A percentile compares a stretch with the other conserved stretches of the same genome.
Evolutionary conservation across 305 asterid genomes (phyloP).

Genomic region (Fraxinus nigra): DNA sequence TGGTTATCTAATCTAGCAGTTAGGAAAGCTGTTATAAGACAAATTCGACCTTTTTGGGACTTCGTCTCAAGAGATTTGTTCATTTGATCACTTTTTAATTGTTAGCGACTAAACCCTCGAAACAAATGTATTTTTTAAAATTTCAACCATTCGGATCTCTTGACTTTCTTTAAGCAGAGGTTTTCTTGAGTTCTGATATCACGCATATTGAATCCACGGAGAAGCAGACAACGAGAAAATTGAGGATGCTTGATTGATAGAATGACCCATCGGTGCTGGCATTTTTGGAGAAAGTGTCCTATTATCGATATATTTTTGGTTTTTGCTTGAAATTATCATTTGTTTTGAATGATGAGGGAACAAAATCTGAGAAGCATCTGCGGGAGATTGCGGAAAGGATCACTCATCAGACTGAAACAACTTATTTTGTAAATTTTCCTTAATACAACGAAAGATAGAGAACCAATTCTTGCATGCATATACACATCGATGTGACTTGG

Average conservation of each 20-base stretch:
- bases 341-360: neutral
- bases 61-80: no score
- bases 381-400: neutral
- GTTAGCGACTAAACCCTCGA: no score
- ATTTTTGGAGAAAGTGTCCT: neutral
- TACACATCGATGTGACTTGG: neutral
- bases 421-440: neutral
- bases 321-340: neutral
- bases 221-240: neutral
- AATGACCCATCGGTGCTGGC: neutral
- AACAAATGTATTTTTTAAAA: neutral
- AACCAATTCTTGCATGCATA: neutral
- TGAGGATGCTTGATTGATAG: neutral
- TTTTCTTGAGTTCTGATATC: neutral
- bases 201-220: neutral
- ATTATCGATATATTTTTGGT: neutral
- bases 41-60: no score
- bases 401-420: neutral
- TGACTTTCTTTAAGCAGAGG: neutral
- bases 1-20: no score
- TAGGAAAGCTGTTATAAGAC: no score
- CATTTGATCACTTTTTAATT: no score
- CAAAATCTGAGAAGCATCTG: neutral
- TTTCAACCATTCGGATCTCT: neutral
- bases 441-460: neutral